Base-by-base conservation (phyloP, 139 green algal genomes). In the Eudorina sp. region DNA sequence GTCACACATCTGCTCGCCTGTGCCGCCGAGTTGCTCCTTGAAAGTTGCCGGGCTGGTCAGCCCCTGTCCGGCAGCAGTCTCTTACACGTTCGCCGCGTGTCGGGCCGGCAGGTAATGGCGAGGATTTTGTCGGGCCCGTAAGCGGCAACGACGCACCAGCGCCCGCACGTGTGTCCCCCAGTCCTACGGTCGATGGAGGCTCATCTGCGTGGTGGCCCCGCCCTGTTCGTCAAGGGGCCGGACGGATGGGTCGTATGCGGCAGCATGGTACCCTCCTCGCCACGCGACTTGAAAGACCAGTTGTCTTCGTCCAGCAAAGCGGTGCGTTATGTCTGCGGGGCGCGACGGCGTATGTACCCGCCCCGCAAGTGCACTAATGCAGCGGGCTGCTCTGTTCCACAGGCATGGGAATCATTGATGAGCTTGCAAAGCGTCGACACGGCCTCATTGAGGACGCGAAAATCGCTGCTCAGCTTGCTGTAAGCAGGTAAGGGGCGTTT, bases 381-480 rank as follows among this genome's bases (percentile, higher is more conserved):
- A 25, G 27, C 5, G 27, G 55, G 27, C 4, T 66, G 55, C 5
- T 66, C 23, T 31, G 38, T 31, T 36, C 36, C 18, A 14, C 69
- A 88, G 79, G 88, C 34, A 91, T 91, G 88, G 79, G 79, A 53
- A 87, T 88, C 51, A n/a, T 91, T 5, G 77, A 87, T 40, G 69
- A 86, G 48, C 53, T 83, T 31, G 43, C 70, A 11, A 88, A 82
- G 83, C 83, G 68, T 48, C 83, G 83, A 3, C 62, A 78, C 5
- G 94, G 94, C 21, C 82, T 97, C 36, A 36, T 97, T 19, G 93
- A 97, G 82, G 96, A 97, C 29, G 29, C 90, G 18, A 89, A 92
- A n/a, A 69, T 96, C 51, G 81, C 53, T 0, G 36, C 51, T 1
- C 95, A 98, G 91, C 83, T 96, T 60, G 90, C 29, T 3, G 88